Percentiles rank a stretch among this genome's conserved stretches.
Evolutionary conservation across 2,329 filamentous ascomycete species (phyloP).

Genomic region (Elsinoe perseae): DNA sequence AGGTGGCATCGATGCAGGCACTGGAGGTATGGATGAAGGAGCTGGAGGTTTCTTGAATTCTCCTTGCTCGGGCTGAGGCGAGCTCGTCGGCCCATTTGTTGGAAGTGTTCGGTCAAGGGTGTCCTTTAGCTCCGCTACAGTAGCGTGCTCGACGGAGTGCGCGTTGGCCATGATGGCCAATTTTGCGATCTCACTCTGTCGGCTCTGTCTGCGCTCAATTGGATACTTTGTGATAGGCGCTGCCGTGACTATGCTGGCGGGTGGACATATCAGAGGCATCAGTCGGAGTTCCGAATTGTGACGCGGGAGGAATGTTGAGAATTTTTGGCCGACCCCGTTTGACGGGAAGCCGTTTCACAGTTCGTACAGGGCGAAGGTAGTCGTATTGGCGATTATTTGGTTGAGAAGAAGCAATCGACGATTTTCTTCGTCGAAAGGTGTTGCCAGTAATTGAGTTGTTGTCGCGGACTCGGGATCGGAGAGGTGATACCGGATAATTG

Average conservation of each 20-base stretch:
- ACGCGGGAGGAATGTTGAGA: neutral
- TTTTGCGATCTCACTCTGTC: conserved; percentile 26
- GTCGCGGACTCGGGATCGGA: neutral
- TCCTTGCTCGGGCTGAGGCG: neutral
- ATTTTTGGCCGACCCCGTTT: neutral
- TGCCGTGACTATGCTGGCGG: conserved; percentile 13
- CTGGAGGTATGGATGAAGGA: too few relatives aligned
- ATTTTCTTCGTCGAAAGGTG: neutral
- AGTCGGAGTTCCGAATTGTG: neutral
- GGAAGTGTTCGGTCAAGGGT: conserved; percentile 15
- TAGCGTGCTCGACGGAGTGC: conserved; percentile 15
- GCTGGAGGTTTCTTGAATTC: conserved; percentile 11
- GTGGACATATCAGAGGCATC: conserved; percentile 20
- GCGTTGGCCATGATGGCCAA: conserved; percentile 26
- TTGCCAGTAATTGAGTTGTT: neutral
- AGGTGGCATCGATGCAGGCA: neutral
- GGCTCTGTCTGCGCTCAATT: conserved; percentile 26
- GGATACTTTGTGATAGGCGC: conserved; percentile 5
- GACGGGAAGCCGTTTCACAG: neutral
- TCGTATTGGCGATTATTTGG: neutral
- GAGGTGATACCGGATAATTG: neutral
- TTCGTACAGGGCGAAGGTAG: neutral
- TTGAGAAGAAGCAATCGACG: neutral
- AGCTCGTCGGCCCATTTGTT: neutral
- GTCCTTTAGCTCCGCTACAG: conserved; percentile 16